These are phyloP conservation scores for Cystobasidium slooffiae DNA, from an alignment of 1,284 basidiomycete genomes.

Conservation along the genomic window DNA sequence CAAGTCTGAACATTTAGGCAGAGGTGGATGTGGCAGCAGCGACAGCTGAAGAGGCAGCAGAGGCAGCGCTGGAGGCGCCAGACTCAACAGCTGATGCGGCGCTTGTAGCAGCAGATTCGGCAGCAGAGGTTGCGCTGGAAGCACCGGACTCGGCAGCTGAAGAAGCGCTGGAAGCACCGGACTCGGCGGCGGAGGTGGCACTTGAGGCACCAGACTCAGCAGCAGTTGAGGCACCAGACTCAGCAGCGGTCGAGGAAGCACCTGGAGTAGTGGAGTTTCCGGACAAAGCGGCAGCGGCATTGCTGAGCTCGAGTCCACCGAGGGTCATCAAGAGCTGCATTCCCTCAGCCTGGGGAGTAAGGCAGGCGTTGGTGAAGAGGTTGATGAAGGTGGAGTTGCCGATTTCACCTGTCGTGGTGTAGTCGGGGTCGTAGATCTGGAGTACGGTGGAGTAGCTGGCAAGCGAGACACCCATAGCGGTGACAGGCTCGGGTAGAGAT, in stretches of 20 bases:
- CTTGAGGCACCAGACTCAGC: slow-evolving; percentile 21
- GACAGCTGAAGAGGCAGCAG: background rate
- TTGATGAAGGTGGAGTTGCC: slow-evolving; percentile 35
- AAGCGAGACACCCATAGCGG: slow-evolving; percentile 35
- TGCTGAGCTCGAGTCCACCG: slow-evolving; percentile 40
- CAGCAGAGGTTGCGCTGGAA: slow-evolving; percentile 13
- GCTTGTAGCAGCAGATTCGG: background rate
- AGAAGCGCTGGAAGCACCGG: background rate
- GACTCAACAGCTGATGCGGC: background rate
- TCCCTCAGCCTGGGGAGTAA: slow-evolving; percentile 32
- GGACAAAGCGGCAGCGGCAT: slow-evolving; percentile 5
- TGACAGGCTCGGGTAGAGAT: slow-evolving; percentile 16
- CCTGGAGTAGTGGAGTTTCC: slow-evolving; percentile 25
- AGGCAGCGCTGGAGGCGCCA: background rate
- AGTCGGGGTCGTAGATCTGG: slow-evolving; percentile 40
- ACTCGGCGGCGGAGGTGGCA: slow-evolving; percentile 5
- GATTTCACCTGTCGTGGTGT: slow-evolving; percentile 30
- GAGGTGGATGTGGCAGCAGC: slow-evolving; percentile 19
- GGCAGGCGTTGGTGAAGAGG: slow-evolving; percentile 42
- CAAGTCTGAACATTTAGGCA: slow-evolving; percentile 10
- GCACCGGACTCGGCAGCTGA: slow-evolving; percentile 11
- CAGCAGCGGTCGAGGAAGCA: slow-evolving; percentile 19
- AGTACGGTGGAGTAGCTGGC: slow-evolving; percentile 39
- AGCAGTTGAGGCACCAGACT: slow-evolving; percentile 5
- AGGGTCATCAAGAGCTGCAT: slow-evolving; percentile 33